Base-by-base conservation (phyloP, 306 rosid species). In the Ochetophila trinervis region DNA sequence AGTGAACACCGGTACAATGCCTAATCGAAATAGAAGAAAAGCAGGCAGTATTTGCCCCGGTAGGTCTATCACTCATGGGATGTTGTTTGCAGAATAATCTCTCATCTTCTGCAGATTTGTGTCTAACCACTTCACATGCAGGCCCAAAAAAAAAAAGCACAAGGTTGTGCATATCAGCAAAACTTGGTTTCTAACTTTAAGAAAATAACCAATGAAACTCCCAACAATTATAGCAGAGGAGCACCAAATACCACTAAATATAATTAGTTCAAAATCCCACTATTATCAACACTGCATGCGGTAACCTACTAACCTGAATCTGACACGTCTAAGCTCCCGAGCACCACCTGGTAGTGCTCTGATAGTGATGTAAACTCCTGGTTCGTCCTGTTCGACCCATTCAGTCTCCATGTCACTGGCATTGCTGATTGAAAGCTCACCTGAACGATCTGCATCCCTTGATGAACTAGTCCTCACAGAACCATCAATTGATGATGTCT, bases 331-430 rank as follows among this genome's bases (percentile, higher is more conserved):
- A 36, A 93, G 94, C 75, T 93, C 99, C 70, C 94, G 80, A 52
- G 82, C 30, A 54, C 99, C 99, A 36, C 95, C 89, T 10, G 94
- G 96, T 54, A 81, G 76, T 35, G 89, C 81, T 73, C 97, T 74
- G 69, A 93, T 86, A 22, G 99, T 93, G 86, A 93, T 93, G 81
- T 93, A 93, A 34, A 93, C 97, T 60, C 99, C 99, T 0, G 97
- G 96, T 76, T 89, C 99, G 65, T 90, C 99, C 82, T 90, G 88
- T 62, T 93, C 99, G 34, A 90, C 91, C 97, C 99, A 93, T 74
- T 93, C 99, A 9, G 96, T 79, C 78, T 93, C 99, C 91, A 86
- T 74, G 72, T 93, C 99, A 83, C 99, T 93, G 75, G 89, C 95
- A 70, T 89, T 87, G 85, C 98, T 93, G 75, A 83, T 54, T 22